A percentile compares a stretch with the other conserved stretches of the same genome.
phyloP scores from a whole-genome alignment of 768 basidiomycete genomes.

The Tubosaeta brunneosetosa region DNA sequence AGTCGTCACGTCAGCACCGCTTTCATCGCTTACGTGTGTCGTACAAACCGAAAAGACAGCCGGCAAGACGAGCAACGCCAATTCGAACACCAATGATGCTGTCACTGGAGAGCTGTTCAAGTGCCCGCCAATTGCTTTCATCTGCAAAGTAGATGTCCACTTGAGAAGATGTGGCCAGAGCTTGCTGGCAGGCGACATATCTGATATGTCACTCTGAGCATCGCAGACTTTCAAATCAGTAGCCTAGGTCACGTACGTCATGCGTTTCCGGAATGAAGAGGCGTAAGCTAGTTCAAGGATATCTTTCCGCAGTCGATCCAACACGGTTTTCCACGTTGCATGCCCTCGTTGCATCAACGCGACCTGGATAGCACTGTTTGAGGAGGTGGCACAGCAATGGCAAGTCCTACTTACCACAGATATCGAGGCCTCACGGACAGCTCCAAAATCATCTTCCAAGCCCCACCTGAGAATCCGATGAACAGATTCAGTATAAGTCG shows the following conservation, averaged over 20 bases:
- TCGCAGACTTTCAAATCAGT: conserved; percentile 3
- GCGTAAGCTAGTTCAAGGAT: conserved; percentile 44
- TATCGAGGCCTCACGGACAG: conserved; percentile 76
- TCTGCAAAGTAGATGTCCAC: conserved; percentile 37
- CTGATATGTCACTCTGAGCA: conserved; percentile 35
- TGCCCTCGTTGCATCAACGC: conserved; percentile 42
- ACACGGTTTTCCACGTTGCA: conserved; percentile 31
- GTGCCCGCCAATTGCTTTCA: conserved; percentile 43
- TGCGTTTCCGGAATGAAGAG: conserved; percentile 52
- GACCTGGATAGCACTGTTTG: conserved; percentile 38
- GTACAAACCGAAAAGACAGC: conserved; percentile 50
- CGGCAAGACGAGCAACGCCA: conserved; percentile 71
- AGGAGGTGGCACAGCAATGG: conserved; percentile 6
- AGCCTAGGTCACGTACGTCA: conserved; percentile 52
- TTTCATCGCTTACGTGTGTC: neutral
- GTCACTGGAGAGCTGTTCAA: conserved; percentile 59
- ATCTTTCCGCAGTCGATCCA: conserved; percentile 38
- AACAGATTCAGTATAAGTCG: conserved; percentile 44
- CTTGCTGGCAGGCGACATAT: conserved; percentile 70
- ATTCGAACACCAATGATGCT: conserved; percentile 80
- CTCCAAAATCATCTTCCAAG: conserved; percentile 74
- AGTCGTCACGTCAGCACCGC: conserved; percentile 3
- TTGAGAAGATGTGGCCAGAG: conserved; percentile 40
- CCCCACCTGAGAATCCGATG: conserved; percentile 53
- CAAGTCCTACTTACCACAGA: conserved; percentile 45